Conservation (phyloP, 257 asterid genomes). For the Primulina huaijiensis region DNA sequence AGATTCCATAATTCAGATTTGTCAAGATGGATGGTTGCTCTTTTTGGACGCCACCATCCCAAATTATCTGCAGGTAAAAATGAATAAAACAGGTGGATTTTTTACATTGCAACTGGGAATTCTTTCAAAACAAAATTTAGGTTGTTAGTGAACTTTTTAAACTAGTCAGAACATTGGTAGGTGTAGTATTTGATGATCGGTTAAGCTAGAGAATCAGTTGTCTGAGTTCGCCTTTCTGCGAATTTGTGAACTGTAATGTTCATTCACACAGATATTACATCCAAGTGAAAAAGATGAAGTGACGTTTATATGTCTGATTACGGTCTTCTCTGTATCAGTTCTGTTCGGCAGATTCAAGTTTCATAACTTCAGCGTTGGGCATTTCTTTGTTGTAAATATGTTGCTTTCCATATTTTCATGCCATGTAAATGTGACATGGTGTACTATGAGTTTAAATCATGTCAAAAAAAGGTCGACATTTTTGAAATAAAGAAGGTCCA, state of each 20-base stretch:
- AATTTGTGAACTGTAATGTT: too few species aligned
- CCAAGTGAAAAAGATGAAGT: background rate
- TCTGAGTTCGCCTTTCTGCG: too few species aligned
- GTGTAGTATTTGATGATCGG: background rate
- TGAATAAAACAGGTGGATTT: background rate
- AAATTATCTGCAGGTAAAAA: conserved; percentile 27
- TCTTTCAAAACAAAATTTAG: too few species aligned
- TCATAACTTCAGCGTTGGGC: too few species aligned
- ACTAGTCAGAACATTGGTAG: too few species aligned
- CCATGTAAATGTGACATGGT: background rate
- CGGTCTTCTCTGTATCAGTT: background rate
- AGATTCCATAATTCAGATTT: conserved; percentile 10
- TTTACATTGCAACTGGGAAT: background rate
- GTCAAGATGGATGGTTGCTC: conserved; percentile 16
- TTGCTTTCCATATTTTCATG: background rate
- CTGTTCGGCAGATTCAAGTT: background rate
- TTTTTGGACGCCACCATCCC: conserved; percentile 10
- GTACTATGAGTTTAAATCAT: background rate
- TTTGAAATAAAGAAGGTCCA: conserved; percentile 21
- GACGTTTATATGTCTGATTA: background rate
- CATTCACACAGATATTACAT: too few species aligned
- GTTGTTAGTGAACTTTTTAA: too few species aligned
- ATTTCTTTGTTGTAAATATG: conserved; percentile 7
- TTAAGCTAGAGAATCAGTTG: too few species aligned
- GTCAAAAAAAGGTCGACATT: background rate